Percentiles rank a stretch among this genome's conserved stretches.
phyloP scores from a whole-genome alignment of 2,329 filamentous ascomycete species.

The Thermothelomyces thermophilus region DNA sequence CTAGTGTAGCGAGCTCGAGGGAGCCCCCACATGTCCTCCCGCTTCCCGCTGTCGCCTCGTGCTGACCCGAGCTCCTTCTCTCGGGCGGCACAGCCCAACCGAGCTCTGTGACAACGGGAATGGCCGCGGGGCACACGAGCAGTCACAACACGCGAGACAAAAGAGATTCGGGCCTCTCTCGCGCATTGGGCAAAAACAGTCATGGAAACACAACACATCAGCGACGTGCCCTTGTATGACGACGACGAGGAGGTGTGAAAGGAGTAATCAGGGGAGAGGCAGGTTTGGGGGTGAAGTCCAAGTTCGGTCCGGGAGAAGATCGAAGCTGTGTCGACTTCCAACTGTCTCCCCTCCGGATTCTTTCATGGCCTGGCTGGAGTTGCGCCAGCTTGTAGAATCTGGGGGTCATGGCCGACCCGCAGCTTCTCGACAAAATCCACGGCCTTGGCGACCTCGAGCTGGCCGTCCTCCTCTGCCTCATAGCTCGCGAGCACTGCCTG shows the following conservation, averaged over 20 bases:
- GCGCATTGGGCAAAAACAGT: not conserved
- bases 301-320: no score
- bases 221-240: not conserved
- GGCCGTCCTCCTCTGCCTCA: slow-evolving; percentile 73
- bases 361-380: no score
- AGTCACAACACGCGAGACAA: not conserved
- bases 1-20: not conserved
- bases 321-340: not conserved
- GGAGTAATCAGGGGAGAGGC: not conserved
- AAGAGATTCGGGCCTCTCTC: not conserved
- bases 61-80: not conserved
- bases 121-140: not conserved
- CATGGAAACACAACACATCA: not conserved
- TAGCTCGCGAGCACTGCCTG: slow-evolving; percentile 80
- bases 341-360: not conserved
- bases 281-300: no score
- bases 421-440: slow-evolving; percentile 62
- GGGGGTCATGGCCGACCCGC: slow-evolving; percentile 52
- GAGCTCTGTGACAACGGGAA: not conserved
- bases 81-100: not conserved
- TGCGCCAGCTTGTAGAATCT: no score
- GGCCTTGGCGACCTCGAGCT: slow-evolving; percentile 82
- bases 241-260: slow-evolving; percentile 7
- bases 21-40: not conserved
- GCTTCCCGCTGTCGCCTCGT: not conserved